These are phyloP conservation scores for Globisporangium rhizosaccharum DNA, from an alignment of 352 stramenopile genomes.

Conservation along the genomic window DNA sequence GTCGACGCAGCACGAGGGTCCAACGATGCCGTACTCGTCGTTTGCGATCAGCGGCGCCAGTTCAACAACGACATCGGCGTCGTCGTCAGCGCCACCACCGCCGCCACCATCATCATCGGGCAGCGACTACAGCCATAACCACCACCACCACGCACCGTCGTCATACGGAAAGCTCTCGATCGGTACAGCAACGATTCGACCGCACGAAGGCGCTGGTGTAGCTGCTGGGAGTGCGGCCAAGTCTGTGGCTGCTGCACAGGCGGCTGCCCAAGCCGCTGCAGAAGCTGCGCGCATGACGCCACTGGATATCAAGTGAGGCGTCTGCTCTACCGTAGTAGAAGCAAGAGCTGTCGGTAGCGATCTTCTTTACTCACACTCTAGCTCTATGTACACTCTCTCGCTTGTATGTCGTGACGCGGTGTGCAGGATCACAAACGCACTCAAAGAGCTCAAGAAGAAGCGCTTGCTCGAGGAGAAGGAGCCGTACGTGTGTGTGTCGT, in stretches of 20 bases:
- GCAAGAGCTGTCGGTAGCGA: neutral
- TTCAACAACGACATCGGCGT: neutral
- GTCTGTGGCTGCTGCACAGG: neutral
- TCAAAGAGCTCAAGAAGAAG: slow-evolving; percentile 70
- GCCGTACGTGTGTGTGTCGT: slow-evolving; percentile 21
- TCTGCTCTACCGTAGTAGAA: neutral
- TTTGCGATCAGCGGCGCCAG: slow-evolving; percentile 2
- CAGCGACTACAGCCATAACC: neutral
- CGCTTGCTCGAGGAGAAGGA: slow-evolving; percentile 41
- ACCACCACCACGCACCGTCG: slow-evolving; percentile 5
- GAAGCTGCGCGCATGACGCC: slow-evolving; percentile 21
- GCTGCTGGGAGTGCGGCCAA: neutral
- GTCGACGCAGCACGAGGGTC: slow-evolving; percentile 17
- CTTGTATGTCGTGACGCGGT: neutral
- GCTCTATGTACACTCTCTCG: neutral
- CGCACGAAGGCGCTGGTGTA: slow-evolving; percentile 23
- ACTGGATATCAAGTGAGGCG: slow-evolving; percentile 60
- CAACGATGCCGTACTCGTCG: slow-evolving; percentile 12
- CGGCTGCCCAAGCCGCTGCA: slow-evolving; percentile 2
- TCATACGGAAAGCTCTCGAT: slow-evolving; percentile 22
- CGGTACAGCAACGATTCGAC: slow-evolving; percentile 40
- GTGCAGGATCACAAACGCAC: slow-evolving; percentile 64
- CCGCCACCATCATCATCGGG: neutral
- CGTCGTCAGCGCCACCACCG: neutral
- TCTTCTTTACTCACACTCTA: no score